Evolutionary conservation across 1,284 basidiomycete species (phyloP).

Genomic region (Entoloma clypeatum): DNA sequence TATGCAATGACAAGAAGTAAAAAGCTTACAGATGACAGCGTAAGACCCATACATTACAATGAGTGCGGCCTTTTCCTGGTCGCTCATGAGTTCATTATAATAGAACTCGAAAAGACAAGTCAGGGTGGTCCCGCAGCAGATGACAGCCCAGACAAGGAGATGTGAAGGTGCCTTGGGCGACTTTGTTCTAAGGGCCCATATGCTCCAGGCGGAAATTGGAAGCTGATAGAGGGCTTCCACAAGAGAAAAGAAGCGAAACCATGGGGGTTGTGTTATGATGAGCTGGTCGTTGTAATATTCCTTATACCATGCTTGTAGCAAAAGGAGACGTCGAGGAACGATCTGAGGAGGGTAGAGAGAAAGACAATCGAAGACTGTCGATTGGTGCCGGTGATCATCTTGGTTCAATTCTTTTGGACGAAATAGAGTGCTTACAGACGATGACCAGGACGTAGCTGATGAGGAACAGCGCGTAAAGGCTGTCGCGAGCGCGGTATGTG

Average conservation of each 20-base stretch:
- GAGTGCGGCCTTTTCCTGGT: conserved; percentile 15
- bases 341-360: conserved; percentile 18
- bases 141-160: conserved; percentile 19
- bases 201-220: conserved; percentile 19
- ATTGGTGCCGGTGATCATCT: not conserved
- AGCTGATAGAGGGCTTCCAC: conserved; percentile 20
- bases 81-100: conserved; percentile 19
- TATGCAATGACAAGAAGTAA: not conserved
- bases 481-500: conserved; percentile 17
- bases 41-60: conserved; percentile 20
- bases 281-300: conserved; percentile 22
- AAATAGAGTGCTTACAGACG: conserved; percentile 13
- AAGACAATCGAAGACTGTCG: conserved; percentile 21
- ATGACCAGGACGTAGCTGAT: conserved; percentile 18
- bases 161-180: conserved; percentile 18
- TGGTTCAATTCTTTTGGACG: not conserved
- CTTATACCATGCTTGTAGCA: conserved; percentile 19
- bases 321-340: conserved; percentile 15
- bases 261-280: conserved; percentile 19
- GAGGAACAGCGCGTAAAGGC: conserved; percentile 17
- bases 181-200: conserved; percentile 18
- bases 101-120: conserved; percentile 23
- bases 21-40: conserved; percentile 18
- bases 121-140: conserved; percentile 18
- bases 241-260: conserved; percentile 22